phyloP scores from a whole-genome alignment of 495 filamentous ascomycete genomes.

The Stereocaulon alpinum region DNA sequence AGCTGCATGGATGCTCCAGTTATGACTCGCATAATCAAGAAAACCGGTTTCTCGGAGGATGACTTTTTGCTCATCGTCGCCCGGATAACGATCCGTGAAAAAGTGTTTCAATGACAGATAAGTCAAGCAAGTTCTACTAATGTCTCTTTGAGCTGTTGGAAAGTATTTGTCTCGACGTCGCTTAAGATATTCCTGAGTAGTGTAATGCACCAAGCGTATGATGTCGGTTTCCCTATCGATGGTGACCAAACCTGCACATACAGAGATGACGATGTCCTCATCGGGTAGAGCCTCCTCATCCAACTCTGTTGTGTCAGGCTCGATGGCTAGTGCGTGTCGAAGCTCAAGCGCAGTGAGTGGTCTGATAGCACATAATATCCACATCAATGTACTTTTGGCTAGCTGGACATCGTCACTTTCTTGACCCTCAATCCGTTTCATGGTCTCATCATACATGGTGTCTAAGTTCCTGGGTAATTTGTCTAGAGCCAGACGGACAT shows the following conservation, averaged over 20 bases:
- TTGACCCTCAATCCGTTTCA: slow-evolving; percentile 35
- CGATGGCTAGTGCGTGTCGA: slow-evolving; percentile 36
- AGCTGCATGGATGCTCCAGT: too few species aligned
- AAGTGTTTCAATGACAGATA: too few species aligned
- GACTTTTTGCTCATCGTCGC: too few species aligned
- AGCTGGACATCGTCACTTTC: slow-evolving; percentile 18
- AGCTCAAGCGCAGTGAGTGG: slow-evolving; percentile 35
- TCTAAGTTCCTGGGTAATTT: slow-evolving; percentile 23
- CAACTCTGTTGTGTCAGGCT: slow-evolving; percentile 13
- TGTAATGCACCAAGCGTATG: slow-evolving; percentile 23
- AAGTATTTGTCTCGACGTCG: not conserved
- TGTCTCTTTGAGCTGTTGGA: too few species aligned
- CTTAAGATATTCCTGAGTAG: slow-evolving; percentile 20
- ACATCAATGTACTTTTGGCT: slow-evolving; percentile 31
- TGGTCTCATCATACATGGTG: slow-evolving; percentile 32
- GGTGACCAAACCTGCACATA: slow-evolving; percentile 22
- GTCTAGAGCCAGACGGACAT: slow-evolving; percentile 27
- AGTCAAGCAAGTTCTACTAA: too few species aligned
- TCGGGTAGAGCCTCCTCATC: slow-evolving; percentile 17
- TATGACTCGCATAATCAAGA: too few species aligned
- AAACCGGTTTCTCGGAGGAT: too few species aligned
- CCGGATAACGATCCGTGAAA: too few species aligned
- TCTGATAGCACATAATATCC: slow-evolving; percentile 34
- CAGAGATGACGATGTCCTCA: slow-evolving; percentile 10
- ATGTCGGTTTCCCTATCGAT: slow-evolving; percentile 21